Conservation (phyloP, 164 flowering plant species). For the Taxillus chinensis region DNA sequence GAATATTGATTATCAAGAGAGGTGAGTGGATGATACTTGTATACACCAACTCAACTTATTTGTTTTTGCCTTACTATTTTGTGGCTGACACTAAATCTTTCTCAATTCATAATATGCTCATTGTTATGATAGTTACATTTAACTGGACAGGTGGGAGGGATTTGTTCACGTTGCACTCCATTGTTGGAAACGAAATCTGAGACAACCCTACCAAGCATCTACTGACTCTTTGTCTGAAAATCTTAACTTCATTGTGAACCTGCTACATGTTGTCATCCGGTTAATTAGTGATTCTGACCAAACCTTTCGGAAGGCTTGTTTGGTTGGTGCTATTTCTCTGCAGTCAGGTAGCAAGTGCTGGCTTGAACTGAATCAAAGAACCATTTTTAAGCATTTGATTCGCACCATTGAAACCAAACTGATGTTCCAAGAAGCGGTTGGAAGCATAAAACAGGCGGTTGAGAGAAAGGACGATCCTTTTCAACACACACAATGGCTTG, state of each 20-base stretch:
- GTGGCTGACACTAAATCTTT: no score
- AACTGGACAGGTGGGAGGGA: slow-evolving; percentile 62
- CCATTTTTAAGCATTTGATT: slow-evolving; percentile 32
- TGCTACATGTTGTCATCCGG: slow-evolving; percentile 53
- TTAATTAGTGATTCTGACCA: slow-evolving; percentile 36
- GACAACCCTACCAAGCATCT: slow-evolving; percentile 1
- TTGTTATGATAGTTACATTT: not conserved
- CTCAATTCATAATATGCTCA: not conserved
- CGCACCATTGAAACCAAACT: slow-evolving; percentile 21
- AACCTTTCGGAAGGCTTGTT: slow-evolving; percentile 54
- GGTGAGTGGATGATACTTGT: no score
- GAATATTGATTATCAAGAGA: no score
- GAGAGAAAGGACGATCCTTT: slow-evolving; percentile 37
- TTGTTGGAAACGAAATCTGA: slow-evolving; percentile 34
- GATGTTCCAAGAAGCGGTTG: slow-evolving; percentile 28
- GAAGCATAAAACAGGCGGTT: slow-evolving; percentile 22
- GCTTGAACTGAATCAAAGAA: slow-evolving; percentile 25
- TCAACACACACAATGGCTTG: slow-evolving; percentile 44
- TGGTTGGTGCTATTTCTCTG: slow-evolving; percentile 37
- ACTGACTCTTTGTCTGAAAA: slow-evolving; percentile 6
- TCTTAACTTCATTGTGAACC: slow-evolving; percentile 18
- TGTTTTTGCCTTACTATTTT: no score
- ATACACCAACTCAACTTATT: no score
- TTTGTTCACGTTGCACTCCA: slow-evolving; percentile 56
- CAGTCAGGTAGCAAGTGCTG: slow-evolving; percentile 13